phyloP scores from a whole-genome alignment of 106 monocot species.

The Dendrobium catenatum region DNA sequence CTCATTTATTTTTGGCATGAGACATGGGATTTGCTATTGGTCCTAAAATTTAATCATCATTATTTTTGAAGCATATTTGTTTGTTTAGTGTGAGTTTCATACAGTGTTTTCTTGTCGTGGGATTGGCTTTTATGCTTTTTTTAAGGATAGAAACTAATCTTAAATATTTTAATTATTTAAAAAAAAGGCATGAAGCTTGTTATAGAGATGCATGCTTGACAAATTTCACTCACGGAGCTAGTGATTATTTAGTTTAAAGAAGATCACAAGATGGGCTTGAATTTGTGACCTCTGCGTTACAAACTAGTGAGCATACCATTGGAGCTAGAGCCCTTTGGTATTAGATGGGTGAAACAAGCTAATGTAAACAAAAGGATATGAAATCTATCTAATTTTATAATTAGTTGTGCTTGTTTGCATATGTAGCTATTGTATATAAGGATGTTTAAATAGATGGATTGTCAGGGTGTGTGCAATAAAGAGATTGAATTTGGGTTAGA shows the following conservation, averaged over 20 bases:
- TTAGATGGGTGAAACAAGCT: not conserved
- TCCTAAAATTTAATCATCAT: not conserved
- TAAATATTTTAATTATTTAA: too few species aligned
- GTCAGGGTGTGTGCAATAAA: not conserved
- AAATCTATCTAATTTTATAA: not conserved
- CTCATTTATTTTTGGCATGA: not conserved
- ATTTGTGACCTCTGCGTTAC: not conserved
- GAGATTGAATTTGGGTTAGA: too few species aligned
- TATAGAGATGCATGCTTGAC: too few species aligned
- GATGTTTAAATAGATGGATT: not conserved
- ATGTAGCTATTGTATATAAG: not conserved
- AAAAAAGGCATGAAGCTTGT: too few species aligned
- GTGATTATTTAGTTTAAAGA: slow-evolving; percentile 2
- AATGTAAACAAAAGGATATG: not conserved
- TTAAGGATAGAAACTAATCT: not conserved
- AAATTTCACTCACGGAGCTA: not conserved
- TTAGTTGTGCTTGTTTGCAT: not conserved
- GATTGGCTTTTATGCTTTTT: not conserved
- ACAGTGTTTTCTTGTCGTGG: not conserved
- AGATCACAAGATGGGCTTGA: too few species aligned
- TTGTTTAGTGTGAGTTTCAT: not conserved
- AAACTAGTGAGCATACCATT: not conserved
- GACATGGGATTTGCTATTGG: not conserved
- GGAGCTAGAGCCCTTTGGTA: not conserved
- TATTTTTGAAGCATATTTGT: not conserved